These are phyloP conservation scores for Trypanosoma caninum DNA, from an alignment of 208 protist genomes.

Conservation along the genomic window DNA sequence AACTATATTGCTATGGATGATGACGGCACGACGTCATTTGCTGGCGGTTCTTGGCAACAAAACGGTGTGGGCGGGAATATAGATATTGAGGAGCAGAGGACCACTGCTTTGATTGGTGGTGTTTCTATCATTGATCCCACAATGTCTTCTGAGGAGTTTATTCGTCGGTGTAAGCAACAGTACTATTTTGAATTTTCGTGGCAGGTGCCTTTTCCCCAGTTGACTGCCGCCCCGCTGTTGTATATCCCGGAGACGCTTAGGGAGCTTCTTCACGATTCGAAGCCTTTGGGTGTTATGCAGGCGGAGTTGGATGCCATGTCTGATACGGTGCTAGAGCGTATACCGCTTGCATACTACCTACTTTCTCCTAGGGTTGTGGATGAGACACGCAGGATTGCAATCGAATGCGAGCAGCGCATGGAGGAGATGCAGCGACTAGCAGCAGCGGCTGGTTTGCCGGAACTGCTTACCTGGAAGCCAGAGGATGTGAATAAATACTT, in stretches of 20 bases:
- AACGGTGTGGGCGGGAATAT: constrained; percentile 11
- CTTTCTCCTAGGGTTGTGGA: constrained; percentile 38
- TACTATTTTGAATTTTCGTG: constrained; percentile 73
- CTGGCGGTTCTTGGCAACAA: not conserved
- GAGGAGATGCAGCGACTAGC: constrained; percentile 28
- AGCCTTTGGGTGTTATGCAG: constrained; percentile 64
- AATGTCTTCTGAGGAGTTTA: constrained; percentile 31
- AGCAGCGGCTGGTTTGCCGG: constrained; percentile 25
- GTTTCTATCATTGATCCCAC: constrained; percentile 11
- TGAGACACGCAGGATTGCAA: constrained; percentile 28
- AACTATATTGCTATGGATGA: constrained; percentile 74
- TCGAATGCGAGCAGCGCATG: constrained; percentile 25
- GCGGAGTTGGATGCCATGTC: constrained; percentile 79
- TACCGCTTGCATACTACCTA: constrained; percentile 68
- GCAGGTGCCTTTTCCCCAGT: constrained; percentile 52
- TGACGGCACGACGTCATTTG: constrained; percentile 10
- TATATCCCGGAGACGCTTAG: constrained; percentile 57
- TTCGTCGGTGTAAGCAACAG: constrained; percentile 51
- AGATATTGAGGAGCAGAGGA: constrained; percentile 8
- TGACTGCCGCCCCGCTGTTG: constrained; percentile 51
- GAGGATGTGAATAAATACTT: constrained; percentile 35
- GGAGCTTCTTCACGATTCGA: constrained; percentile 34
- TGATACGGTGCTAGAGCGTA: constrained; percentile 53
- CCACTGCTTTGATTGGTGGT: constrained; percentile 12
- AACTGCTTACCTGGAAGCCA: constrained; percentile 26